phyloP scores from a whole-genome alignment of 2,329 filamentous ascomycete species.

The Botrytis sinoallii region DNA sequence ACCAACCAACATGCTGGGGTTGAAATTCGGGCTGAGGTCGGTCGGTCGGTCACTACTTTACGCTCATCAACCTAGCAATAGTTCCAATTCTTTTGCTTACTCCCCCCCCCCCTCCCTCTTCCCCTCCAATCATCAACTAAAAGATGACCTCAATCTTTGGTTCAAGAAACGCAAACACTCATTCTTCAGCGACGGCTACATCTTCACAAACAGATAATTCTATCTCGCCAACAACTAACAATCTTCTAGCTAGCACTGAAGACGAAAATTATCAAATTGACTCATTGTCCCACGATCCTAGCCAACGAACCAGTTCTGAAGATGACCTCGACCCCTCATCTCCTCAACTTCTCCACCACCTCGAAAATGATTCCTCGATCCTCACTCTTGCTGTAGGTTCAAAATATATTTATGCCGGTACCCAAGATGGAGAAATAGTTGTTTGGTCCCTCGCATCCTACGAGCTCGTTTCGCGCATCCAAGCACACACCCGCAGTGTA shows the following conservation, averaged over 20 bases:
- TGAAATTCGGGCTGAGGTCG: not conserved
- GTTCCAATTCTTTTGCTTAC: not conserved
- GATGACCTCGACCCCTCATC: conserved; percentile 13
- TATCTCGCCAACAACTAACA: not conserved
- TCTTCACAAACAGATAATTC: not conserved
- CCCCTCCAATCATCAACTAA: not conserved
- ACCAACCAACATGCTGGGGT: not conserved
- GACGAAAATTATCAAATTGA: conserved; percentile 6
- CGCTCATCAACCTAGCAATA: not conserved
- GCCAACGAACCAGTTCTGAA: conserved; percentile 22
- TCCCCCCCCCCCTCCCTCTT: too few species aligned
- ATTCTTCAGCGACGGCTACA: not conserved
- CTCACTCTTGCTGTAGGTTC: conserved; percentile 79
- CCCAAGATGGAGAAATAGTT: conserved; percentile 89
- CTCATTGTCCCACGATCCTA: not conserved
- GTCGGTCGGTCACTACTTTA: not conserved
- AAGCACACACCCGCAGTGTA: conserved; percentile 89
- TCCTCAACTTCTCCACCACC: conserved; percentile 70
- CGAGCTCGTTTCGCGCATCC: conserved; percentile 72
- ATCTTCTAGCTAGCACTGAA: not conserved
- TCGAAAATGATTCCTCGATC: conserved; percentile 75
- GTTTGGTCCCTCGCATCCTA: conserved; percentile 90
- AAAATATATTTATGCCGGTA: conserved; percentile 83
- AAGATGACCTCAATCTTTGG: conserved; percentile 21
- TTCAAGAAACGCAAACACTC: not conserved